Evolutionary conservation across 352 stramenopile genomes (phyloP).

Genomic region (Phytophthora idaei): DNA sequence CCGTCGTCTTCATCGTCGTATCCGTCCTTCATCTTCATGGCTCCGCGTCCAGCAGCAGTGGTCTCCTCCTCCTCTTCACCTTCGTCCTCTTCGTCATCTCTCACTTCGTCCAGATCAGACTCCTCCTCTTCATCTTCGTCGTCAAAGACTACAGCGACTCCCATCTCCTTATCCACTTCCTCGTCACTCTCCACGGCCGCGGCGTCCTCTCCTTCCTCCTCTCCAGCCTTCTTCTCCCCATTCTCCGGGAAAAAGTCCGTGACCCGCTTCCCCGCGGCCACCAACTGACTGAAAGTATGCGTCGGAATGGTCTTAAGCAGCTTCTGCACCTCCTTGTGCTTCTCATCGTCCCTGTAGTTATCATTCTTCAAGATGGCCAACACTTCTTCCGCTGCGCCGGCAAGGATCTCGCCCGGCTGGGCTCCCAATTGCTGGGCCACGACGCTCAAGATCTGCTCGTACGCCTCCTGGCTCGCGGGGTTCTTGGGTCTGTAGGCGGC

Average conservation of each 20-base stretch:
- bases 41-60: constrained; percentile 28
- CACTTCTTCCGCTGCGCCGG: constrained; percentile 92
- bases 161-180: constrained; percentile 97
- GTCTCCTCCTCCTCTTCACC: constrained; percentile 48
- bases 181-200: constrained; percentile 27
- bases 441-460: constrained; percentile 88
- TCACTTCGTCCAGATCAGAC: constrained; percentile 93
- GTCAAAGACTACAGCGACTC: constrained; percentile 98
- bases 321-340: constrained; percentile 82
- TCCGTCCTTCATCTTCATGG: constrained; percentile 79
- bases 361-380: constrained; percentile 94
- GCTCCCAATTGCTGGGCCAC: constrained; percentile 83
- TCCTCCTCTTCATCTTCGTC: constrained; percentile 96
- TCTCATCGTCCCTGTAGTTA: constrained; percentile 83
- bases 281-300: constrained; percentile 82
- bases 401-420: constrained; percentile 92
- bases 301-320: constrained; percentile 83
- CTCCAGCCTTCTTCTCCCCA: constrained; percentile 34
- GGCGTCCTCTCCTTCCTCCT: constrained; percentile 24
- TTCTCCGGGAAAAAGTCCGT: constrained; percentile 82
- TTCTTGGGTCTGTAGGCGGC: constrained; percentile 90
- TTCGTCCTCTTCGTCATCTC: constrained; percentile 61
- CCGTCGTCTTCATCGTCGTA: constrained; percentile 70
- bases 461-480: constrained; percentile 84
- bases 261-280: constrained; percentile 87